Evolutionary conservation across 257 asterid species (phyloP), one percentile per base, ranked within the genome.

Genomic region (Capsicum chinense): DNA sequence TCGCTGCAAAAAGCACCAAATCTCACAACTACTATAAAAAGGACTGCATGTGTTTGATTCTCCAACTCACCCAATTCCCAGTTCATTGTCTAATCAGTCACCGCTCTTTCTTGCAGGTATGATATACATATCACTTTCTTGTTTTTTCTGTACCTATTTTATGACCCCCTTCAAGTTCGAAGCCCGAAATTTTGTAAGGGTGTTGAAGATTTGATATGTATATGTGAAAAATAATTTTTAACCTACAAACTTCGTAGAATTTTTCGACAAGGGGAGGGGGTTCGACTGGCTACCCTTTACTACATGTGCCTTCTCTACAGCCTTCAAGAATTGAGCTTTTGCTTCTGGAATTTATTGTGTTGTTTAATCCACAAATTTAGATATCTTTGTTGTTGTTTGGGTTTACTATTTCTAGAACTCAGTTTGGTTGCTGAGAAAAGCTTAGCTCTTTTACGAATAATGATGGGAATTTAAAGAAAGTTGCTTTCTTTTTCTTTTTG

Each of bases 81-180:
- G 33, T 26, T 26, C 33, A 0, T 26, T 26, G 33, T 26, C 33
- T 26, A 26, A 26, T 26, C 33, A 26, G 33, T 26, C 58, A 39
- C 16, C 35, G 17, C 35, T 47, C 58, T 26, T 54, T 76, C 63
- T 76, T 76, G 63, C 47, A 76, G 81, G 81, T 76, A 52, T 48
- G 33, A 26, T 26, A 26, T 44, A 21, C 37, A 3, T 35, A 1
- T 50, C 14, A 21, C 63, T 76, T 76, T 21, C 48, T 37, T 37
- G 50, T 5, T 68, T 68, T 74, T 74, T 52, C 62, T 50, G 7
- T 71, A 3, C 80, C 59, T 50, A 47, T 48, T 71, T n/a, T n/a
- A 44, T 19, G 35, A 37, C 42, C 21, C 21, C 21, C 21, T 21
- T 26, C 33, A 26, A 26, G 33, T 0, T 26, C 33, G 33, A 26